A percentile compares a stretch with the other conserved stretches of the same genome.
phyloP scores from a whole-genome alignment of 2,329 filamentous ascomycete genomes.

The Verticillium nonalfalfae region DNA sequence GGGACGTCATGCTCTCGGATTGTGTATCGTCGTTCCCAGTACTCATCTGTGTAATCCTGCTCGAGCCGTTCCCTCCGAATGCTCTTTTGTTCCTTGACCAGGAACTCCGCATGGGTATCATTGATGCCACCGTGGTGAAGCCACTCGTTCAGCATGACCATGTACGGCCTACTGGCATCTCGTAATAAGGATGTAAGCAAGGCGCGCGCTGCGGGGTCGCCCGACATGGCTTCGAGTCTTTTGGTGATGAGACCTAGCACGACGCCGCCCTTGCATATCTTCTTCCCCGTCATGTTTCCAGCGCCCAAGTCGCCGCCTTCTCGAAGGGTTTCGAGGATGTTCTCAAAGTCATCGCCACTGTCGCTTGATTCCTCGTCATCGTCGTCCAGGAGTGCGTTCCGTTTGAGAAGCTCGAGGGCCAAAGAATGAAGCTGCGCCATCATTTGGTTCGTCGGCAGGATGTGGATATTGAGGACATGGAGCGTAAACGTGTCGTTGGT shows the following conservation, averaged over 20 bases:
- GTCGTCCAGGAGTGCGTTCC: slow-evolving; percentile 77
- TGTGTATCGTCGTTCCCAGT: slow-evolving; percentile 97
- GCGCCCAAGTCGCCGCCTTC: slow-evolving; percentile 79
- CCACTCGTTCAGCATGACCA: slow-evolving; percentile 99
- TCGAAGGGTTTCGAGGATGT: slow-evolving; percentile 82
- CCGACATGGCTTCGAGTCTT: slow-evolving; percentile 81
- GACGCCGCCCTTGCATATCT: slow-evolving; percentile 92
- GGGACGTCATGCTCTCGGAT: slow-evolving; percentile 87
- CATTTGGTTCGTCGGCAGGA: slow-evolving; percentile 84
- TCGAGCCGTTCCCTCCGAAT: slow-evolving; percentile 87
- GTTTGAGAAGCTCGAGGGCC: slow-evolving; percentile 79
- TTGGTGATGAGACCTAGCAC: slow-evolving; percentile 85
- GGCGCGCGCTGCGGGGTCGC: slow-evolving; percentile 80
- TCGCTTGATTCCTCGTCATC: slow-evolving; percentile 65
- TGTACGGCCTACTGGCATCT: slow-evolving; percentile 89
- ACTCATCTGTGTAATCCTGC: slow-evolving; percentile 97
- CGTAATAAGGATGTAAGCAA: slow-evolving; percentile 76
- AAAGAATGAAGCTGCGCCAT: slow-evolving; percentile 84
- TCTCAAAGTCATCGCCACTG: slow-evolving; percentile 80
- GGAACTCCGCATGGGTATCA: slow-evolving; percentile 88
- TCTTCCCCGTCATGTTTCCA: slow-evolving; percentile 76
- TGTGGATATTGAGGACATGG: slow-evolving; percentile 88
- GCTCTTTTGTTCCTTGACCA: slow-evolving; percentile 93
- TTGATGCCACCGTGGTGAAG: slow-evolving; percentile 92
- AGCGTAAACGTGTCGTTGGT: slow-evolving; percentile 86